Conservation (phyloP, 2,329 filamentous ascomycete genomes). For the Pseudogymnoascus sp. region DNA sequence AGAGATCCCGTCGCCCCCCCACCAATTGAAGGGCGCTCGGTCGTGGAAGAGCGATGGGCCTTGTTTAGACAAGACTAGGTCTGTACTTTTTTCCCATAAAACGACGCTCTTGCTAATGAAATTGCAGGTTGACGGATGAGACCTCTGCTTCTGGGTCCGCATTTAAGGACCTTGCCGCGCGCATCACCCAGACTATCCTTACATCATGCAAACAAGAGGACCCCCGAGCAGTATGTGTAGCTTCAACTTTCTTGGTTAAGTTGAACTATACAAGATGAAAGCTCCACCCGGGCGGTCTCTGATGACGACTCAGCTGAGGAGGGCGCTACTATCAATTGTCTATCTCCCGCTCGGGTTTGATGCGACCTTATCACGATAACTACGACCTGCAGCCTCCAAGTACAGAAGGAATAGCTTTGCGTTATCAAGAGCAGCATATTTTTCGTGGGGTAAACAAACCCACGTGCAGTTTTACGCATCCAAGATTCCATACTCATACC, state of each 20-base stretch:
- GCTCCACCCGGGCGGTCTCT: constrained; percentile 23
- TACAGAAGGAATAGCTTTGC: not conserved
- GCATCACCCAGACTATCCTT: not conserved
- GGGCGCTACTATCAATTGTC: constrained; percentile 25
- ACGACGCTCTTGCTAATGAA: no score
- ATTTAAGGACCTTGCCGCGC: constrained; percentile 28
- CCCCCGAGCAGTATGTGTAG: not conserved
- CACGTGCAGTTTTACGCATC: constrained; percentile 7
- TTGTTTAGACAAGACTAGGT: no score
- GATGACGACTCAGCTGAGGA: constrained; percentile 29
- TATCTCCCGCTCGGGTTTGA: constrained; percentile 24
- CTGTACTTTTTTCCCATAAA: no score
- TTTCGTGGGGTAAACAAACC: not conserved
- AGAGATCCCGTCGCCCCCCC: no score
- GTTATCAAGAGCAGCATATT: constrained; percentile 4
- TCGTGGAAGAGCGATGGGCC: no score
- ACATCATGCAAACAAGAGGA: not conserved
- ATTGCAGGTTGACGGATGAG: no score
- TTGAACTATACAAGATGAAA: not conserved
- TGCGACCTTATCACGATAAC: not conserved
- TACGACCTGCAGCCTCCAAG: not conserved
- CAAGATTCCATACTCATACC: no score
- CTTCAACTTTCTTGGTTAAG: no score
- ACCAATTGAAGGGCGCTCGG: no score
- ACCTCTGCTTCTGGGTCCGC: constrained; percentile 17